phyloP scores from a whole-genome alignment of 768 basidiomycete species.

The Russula compacta region DNA sequence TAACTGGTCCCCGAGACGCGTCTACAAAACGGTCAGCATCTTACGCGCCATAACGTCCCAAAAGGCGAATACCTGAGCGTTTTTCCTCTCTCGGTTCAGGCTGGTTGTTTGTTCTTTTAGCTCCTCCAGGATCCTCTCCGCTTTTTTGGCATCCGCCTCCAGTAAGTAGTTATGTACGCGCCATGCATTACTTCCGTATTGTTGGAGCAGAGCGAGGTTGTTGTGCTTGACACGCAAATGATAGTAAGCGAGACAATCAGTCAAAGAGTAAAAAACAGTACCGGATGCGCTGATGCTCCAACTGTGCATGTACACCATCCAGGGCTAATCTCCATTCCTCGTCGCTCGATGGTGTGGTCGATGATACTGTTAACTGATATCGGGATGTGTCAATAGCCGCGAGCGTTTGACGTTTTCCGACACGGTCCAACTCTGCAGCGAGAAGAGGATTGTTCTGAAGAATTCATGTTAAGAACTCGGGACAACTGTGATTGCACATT shows the following conservation, averaged over 20 bases:
- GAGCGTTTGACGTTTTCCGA: conserved; percentile 58
- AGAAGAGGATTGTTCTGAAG: conserved; percentile 58
- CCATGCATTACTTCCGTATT: conserved; percentile 88
- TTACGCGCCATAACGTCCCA: not conserved
- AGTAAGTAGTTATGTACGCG: conserved; percentile 84
- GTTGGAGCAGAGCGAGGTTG: conserved; percentile 74
- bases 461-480: not conserved
- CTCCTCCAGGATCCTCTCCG: conserved; percentile 67
- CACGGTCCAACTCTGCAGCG: conserved; percentile 63
- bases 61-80: conserved; percentile 51
- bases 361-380: conserved; percentile 66
- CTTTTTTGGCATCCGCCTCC: conserved; percentile 64
- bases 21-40: conserved; percentile 35
- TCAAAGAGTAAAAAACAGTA: conserved; percentile 26
- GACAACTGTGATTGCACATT: not conserved
- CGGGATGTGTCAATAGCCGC: conserved; percentile 61
- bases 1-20: conserved; percentile 68
- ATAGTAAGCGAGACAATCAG: not conserved
- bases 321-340: conserved; percentile 70
- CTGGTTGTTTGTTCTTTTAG: conserved; percentile 71
- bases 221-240: conserved; percentile 47
- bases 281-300: conserved; percentile 81
- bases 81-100: conserved; percentile 84
- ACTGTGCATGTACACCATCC: conserved; percentile 69
- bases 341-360: conserved; percentile 51